Evolutionary conservation across 169 alveolate species (phyloP), one percentile per base, ranked within the genome.

Genomic region (Plasmodium inui): DNA sequence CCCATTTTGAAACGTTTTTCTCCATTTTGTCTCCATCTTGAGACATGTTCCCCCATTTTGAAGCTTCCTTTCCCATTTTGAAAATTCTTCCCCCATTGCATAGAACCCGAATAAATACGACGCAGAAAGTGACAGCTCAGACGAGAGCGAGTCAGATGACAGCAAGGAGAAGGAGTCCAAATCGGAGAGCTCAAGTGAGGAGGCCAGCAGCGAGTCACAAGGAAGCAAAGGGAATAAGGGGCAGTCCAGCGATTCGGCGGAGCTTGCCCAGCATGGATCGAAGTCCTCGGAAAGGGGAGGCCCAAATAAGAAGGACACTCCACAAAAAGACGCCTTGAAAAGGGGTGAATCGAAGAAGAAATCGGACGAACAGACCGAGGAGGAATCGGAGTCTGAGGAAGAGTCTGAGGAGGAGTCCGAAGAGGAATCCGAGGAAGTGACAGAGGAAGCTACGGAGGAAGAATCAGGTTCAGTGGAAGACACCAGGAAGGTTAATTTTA

Each of bases 331-430:
- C 30, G 2, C 30, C 0, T 0, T 7, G 2, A 3, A 7, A 8
- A 67, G 22, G 76, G 76, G 37, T 14, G 76, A 67, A 67, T 67
- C 76, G 76, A 67, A 67, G 30, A 28, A 28, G 37, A 28, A 67
- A 67, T 67, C 76, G 28, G 73, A 82, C 32, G 92, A 83, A 17
- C 84, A 84, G 41, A 46, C 92, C 14, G 83, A 84, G 28, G 92
- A 83, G 50, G 92, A 82, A 2, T 82, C 89, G 39, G 39, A 34
- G 39, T 30, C 79, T 22, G 91, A 57, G 71, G 80, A 55, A 17
- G 41, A 17, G 14, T 32, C 76, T 57, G 78, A 55, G 34, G 78
- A 30, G 6, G 57, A 14, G 34, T 74, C 82, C 5, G 72, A 82
- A 5, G 71, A 79, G 0, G 85, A 22, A 17, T 80, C 85, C 41